phyloP scores from a whole-genome alignment of 345 rosid genomes.

The Luvunga scandens region DNA sequence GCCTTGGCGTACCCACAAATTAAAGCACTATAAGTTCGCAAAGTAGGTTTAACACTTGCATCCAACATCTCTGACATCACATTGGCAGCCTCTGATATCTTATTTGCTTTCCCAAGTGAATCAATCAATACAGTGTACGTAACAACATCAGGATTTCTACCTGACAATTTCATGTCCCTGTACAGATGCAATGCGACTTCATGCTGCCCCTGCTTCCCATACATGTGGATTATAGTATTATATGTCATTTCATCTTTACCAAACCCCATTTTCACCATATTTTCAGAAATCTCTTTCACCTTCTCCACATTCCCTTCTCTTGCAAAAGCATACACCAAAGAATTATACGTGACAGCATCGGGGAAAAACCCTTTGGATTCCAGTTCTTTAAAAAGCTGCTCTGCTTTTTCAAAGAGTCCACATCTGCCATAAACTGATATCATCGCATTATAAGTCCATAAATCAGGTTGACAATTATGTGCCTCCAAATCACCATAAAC shows the following conservation, averaged over 20 bases:
- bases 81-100: conserved; percentile 62
- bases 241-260: conserved; percentile 86
- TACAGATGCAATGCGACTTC: conserved; percentile 75
- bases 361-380: conserved; percentile 74
- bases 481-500: conserved; percentile 74
- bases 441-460: conserved; percentile 98
- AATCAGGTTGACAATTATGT: conserved; percentile 76
- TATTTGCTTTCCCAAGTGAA: conserved; percentile 84
- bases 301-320: conserved; percentile 74
- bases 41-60: conserved; percentile 72
- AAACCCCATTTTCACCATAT: conserved; percentile 78
- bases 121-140: conserved; percentile 92
- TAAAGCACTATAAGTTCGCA: conserved; percentile 89
- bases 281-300: conserved; percentile 64
- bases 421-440: conserved; percentile 89
- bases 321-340: conserved; percentile 94
- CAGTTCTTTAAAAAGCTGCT: conserved; percentile 68
- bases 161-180: conserved; percentile 73
- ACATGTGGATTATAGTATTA: conserved; percentile 93
- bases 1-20: conserved; percentile 96
- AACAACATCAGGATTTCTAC: conserved; percentile 77
- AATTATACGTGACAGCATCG: conserved; percentile 86
- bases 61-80: conserved; percentile 95
- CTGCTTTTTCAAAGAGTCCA: conserved; percentile 65
- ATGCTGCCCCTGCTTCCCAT: conserved; percentile 82